Evolutionary conservation across 805 yeast genomes (phyloP).

Genomic region (Pichia cephalocereana): DNA sequence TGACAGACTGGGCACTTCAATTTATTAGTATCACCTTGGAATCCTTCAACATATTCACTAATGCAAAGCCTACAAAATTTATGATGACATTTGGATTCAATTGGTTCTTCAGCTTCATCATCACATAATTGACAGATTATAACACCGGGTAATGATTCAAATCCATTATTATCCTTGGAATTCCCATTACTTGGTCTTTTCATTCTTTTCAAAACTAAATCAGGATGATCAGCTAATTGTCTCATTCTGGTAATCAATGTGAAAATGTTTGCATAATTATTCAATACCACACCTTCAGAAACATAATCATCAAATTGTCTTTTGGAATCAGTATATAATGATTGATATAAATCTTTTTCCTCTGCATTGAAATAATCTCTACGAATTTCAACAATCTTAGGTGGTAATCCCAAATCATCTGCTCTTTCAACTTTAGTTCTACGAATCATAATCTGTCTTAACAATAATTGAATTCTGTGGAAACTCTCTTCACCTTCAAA

Average conservation of each 20-base stretch:
- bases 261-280: slow-evolving; percentile 95
- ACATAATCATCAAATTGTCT: slow-evolving; percentile 88
- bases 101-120: slow-evolving; percentile 97
- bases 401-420: slow-evolving; percentile 95
- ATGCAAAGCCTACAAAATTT: slow-evolving; percentile 89
- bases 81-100: slow-evolving; percentile 90
- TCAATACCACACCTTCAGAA: slow-evolving; percentile 91
- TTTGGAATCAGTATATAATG: slow-evolving; percentile 77
- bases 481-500: slow-evolving; percentile 79
- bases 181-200: slow-evolving; percentile 28
- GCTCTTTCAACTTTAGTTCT: slow-evolving; percentile 95
- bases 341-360: slow-evolving; percentile 85
- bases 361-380: slow-evolving; percentile 87
- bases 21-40: slow-evolving; percentile 45
- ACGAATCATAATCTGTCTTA: slow-evolving; percentile 80
- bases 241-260: slow-evolving; percentile 95
- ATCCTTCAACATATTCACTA: slow-evolving; percentile 80
- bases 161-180: slow-evolving; percentile 12
- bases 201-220: slow-evolving; percentile 69
- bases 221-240: slow-evolving; percentile 98
- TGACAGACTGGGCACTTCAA: slow-evolving; percentile 95
- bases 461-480: slow-evolving; percentile 59
- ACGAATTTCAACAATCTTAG: slow-evolving; percentile 84
- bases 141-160: slow-evolving; percentile 30
- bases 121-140: slow-evolving; percentile 90